Percentiles rank a stretch among this genome's conserved stretches.
Conservation (phyloP, 108 stramenopile species). For the Cyclotella kingstonii region DNA sequence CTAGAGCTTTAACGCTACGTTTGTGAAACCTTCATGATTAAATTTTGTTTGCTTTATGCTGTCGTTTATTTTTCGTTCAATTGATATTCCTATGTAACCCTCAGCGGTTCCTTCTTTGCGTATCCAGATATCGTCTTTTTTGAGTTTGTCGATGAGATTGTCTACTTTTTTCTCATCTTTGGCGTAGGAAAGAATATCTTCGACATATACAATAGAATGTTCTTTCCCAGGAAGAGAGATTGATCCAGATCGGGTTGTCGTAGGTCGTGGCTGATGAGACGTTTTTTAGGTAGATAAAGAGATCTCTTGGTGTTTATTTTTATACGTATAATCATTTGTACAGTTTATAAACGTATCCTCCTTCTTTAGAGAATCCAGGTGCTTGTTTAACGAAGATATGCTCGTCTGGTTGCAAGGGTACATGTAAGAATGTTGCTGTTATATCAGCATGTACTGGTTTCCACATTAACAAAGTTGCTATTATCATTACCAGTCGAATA, state of each 20-base stretch:
- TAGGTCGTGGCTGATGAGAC: constrained; percentile 10
- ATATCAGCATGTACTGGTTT: constrained; percentile 18
- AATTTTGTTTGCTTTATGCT: constrained; percentile 10
- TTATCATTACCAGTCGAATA: constrained; percentile 25
- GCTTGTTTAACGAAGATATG: constrained; percentile 29
- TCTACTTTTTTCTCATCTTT: not conserved
- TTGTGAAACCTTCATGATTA: constrained; percentile 37
- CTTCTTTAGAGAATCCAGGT: constrained; percentile 17
- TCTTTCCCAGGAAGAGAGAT: constrained; percentile 33
- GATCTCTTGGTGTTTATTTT: constrained; percentile 23
- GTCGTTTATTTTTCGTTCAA: constrained; percentile 14
- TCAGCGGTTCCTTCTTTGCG: constrained; percentile 1
- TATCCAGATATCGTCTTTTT: not conserved
- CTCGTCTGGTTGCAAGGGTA: constrained; percentile 23
- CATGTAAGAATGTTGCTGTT: constrained; percentile 47
- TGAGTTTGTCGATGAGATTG: not conserved
- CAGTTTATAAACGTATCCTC: constrained; percentile 11
- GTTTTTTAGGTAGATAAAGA: constrained; percentile 15
- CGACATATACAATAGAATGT: constrained; percentile 11
- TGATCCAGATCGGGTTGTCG: constrained; percentile 30
- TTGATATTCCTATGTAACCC: constrained; percentile 40
- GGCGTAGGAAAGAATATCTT: constrained; percentile 6
- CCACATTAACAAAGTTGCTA: not conserved
- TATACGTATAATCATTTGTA: constrained; percentile 35
- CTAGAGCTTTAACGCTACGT: not conserved